Conservation (phyloP, 2,329 filamentous ascomycete species). For the Coniochaeta sp. region DNA sequence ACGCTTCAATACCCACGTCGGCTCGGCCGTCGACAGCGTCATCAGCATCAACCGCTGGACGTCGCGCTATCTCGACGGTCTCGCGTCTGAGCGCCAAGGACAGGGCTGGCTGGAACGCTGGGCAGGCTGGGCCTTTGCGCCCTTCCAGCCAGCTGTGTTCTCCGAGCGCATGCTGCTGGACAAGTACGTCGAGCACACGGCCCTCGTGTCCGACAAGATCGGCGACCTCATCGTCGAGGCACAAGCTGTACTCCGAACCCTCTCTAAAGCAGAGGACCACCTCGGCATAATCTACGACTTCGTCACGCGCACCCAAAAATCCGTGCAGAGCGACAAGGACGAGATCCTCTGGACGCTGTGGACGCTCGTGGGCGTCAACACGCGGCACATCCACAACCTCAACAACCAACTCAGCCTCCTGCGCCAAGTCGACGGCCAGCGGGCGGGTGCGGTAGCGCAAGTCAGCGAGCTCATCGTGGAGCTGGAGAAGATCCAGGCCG, state of each 20-base stretch:
- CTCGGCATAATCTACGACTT: constrained; percentile 65
- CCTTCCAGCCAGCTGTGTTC: constrained; percentile 55
- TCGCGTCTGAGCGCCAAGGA: constrained; percentile 31
- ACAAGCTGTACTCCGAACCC: constrained; percentile 56
- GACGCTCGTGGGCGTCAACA: constrained; percentile 68
- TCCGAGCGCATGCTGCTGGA: constrained; percentile 59
- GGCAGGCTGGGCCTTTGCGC: constrained; percentile 43
- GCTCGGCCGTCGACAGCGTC: constrained; percentile 65
- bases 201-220: constrained; percentile 64
- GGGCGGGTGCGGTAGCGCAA: constrained; percentile 58
- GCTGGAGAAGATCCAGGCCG: constrained; percentile 64
- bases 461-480: constrained; percentile 65
- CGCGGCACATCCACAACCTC: constrained; percentile 50
- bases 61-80: constrained; percentile 56
- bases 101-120: constrained; percentile 28
- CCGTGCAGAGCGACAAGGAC: constrained; percentile 51
- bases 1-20: constrained; percentile 70
- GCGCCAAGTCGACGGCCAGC: constrained; percentile 57
- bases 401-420: constrained; percentile 59
- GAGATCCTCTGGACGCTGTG: constrained; percentile 65
- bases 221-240: constrained; percentile 61
- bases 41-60: constrained; percentile 74
- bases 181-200: constrained; percentile 68
- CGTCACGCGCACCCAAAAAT: constrained; percentile 54
- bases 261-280: constrained; percentile 62